phyloP scores from a whole-genome alignment of 73 alveolate genomes.

The Stentor roeselii region DNA sequence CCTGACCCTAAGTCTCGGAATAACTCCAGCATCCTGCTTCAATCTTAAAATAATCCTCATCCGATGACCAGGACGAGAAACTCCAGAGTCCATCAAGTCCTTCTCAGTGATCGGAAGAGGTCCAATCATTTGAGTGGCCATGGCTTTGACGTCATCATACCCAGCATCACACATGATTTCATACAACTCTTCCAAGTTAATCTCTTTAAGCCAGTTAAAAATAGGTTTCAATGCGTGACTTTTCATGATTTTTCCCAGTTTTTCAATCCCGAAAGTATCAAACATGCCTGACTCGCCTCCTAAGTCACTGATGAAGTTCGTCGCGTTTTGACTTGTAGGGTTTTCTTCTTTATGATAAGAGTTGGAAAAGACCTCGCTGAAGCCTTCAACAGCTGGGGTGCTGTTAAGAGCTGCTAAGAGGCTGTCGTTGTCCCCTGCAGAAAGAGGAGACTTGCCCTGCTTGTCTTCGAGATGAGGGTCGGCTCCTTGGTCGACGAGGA shows the following conservation, averaged over 20 bases:
- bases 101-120: slow-evolving; percentile 21
- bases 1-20: background rate
- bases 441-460: slow-evolving; percentile 20
- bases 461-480: slow-evolving; percentile 25
- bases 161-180: slow-evolving; percentile 27
- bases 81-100: background rate
- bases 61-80: slow-evolving; percentile 9
- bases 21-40: slow-evolving; percentile 1
- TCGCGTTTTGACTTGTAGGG: background rate
- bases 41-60: background rate
- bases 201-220: slow-evolving; percentile 8
- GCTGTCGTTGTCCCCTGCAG: no score
- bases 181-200: background rate
- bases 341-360: background rate
- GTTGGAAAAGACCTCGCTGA: background rate
- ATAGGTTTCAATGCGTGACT: background rate
- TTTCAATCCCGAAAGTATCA: slow-evolving; percentile 18
- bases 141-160: slow-evolving; percentile 15
- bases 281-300: background rate
- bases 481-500: background rate
- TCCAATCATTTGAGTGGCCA: background rate
- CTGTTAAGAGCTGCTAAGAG: background rate
- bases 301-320: background rate
- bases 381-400: background rate
- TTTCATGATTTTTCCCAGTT: background rate